A percentile compares a stretch with the other conserved stretches of the same genome.
phyloP scores from a whole-genome alignment of 371 early-diverging fungal genomes.

The Rhizomucor miehei region DNA sequence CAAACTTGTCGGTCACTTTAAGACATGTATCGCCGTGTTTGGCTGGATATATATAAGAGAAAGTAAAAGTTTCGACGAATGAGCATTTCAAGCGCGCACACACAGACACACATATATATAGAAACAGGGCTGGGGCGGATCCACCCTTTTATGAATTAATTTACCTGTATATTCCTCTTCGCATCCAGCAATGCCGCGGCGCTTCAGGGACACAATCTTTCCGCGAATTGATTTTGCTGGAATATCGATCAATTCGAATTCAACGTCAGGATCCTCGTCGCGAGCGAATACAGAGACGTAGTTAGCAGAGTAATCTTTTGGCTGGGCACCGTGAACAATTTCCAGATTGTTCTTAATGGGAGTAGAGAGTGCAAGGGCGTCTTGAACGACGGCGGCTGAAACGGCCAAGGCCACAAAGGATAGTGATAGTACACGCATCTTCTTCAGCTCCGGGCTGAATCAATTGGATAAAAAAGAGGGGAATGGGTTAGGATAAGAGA shows the following conservation, averaged over 20 bases:
- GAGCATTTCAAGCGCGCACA: no score
- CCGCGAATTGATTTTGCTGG: constrained; percentile 1
- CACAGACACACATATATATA: no score
- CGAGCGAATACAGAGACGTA: constrained; percentile 27
- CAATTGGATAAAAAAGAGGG: background rate
- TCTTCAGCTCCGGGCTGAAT: constrained; percentile 2
- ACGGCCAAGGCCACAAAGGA: no score
- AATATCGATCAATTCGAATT: constrained; percentile 23
- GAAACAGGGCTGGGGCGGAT: no score
- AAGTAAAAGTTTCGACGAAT: background rate
- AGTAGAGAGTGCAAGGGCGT: constrained; percentile 4
- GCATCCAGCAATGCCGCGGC: constrained; percentile 14
- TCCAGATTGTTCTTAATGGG: constrained; percentile 6
- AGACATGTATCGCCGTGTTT: constrained; percentile 18
- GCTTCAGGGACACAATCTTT: constrained; percentile 12
- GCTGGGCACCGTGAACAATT: constrained; percentile 7
- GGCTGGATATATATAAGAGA: constrained; percentile 1
- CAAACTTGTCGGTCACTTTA: constrained; percentile 12
- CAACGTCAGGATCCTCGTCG: constrained; percentile 25
- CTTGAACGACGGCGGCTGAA: background rate
- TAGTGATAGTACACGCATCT: background rate
- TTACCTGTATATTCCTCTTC: constrained; percentile 19
- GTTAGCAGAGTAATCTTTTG: constrained; percentile 3
- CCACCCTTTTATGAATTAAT: background rate
- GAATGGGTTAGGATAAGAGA: constrained; percentile 1